Conservation (phyloP, 2,329 filamentous ascomycete genomes). For the Neofusicoccum umdonicola region DNA sequence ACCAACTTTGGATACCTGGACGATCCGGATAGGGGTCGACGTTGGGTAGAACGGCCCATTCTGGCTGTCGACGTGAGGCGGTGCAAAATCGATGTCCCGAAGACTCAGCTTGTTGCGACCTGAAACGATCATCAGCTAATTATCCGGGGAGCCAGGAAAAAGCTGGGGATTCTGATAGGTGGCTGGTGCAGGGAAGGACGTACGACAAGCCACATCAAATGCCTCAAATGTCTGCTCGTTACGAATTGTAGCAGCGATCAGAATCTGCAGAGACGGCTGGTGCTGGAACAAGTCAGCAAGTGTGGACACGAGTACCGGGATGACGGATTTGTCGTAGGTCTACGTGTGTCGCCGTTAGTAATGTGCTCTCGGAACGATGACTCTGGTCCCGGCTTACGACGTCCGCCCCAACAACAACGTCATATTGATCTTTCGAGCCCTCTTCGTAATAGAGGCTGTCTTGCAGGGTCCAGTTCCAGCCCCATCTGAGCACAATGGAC, state of each 20-base stretch:
- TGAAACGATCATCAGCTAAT: constrained; percentile 31
- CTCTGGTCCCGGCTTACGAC: constrained; percentile 48
- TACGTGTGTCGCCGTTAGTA: constrained; percentile 28
- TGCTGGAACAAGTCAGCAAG: constrained; percentile 60
- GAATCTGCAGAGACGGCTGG: constrained; percentile 56
- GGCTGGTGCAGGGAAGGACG: constrained; percentile 27
- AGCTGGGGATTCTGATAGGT: background rate
- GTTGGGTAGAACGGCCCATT: constrained; percentile 65
- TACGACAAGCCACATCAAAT: constrained; percentile 61
- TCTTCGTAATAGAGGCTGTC: constrained; percentile 21
- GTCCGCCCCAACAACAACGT: constrained; percentile 72
- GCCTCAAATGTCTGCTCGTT: constrained; percentile 66
- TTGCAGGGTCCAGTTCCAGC: constrained; percentile 48
- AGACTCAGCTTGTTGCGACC: constrained; percentile 36
- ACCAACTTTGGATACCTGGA: constrained; percentile 11
- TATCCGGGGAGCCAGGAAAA: background rate
- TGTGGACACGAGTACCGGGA: constrained; percentile 64
- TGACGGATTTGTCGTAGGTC: constrained; percentile 67
- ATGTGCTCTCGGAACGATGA: background rate
- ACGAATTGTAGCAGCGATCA: constrained; percentile 69
- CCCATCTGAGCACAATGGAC: constrained; percentile 63
- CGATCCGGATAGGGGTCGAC: constrained; percentile 58
- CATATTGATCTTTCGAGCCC: constrained; percentile 43
- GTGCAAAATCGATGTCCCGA: constrained; percentile 31
- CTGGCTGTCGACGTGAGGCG: constrained; percentile 43